These are phyloP conservation scores for Polygonum aviculare DNA, from an alignment of 148 eudicot genomes.

Conservation along the genomic window DNA sequence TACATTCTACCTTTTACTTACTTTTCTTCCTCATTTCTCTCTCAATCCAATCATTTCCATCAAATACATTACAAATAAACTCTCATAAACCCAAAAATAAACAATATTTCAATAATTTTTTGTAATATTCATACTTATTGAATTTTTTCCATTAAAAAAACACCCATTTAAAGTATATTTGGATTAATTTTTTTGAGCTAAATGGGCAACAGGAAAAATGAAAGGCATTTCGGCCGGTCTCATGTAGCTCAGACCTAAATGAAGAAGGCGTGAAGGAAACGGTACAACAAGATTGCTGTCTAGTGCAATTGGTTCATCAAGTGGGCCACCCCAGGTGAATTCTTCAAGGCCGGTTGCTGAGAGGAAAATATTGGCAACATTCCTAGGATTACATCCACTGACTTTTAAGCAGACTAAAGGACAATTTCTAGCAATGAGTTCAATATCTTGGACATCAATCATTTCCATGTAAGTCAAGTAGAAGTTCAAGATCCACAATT, in stretches of 20 bases:
- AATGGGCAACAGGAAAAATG: conserved; percentile 47
- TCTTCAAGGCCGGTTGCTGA: conserved; percentile 58
- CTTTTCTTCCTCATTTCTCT: no score
- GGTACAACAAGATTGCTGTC: conserved; percentile 32
- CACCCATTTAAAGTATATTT: no score
- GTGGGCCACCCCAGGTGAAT: conserved; percentile 64
- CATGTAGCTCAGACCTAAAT: conserved; percentile 57
- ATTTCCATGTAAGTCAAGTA: conserved; percentile 62
- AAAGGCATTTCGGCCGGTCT: conserved; percentile 52
- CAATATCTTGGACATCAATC: conserved; percentile 51
- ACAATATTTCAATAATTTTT: no score
- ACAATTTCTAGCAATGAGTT: conserved; percentile 65
- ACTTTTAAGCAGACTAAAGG: conserved; percentile 64
- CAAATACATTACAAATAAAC: no score
- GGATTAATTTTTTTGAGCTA: no score
- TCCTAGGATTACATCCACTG: conserved; percentile 50
- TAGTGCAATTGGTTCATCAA: conserved; percentile 32
- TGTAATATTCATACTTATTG: no score
- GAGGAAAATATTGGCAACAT: conserved; percentile 49
- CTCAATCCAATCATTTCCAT: no score
- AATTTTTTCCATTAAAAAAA: no score
- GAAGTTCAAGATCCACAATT: conserved; percentile 68
- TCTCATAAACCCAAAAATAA: no score
- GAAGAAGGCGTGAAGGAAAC: conserved; percentile 47
- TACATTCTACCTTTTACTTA: no score